Evolutionary conservation across 1,284 basidiomycete species (phyloP), one percentile per base, ranked within the genome.

Genomic region (Blastosporella zonata): DNA sequence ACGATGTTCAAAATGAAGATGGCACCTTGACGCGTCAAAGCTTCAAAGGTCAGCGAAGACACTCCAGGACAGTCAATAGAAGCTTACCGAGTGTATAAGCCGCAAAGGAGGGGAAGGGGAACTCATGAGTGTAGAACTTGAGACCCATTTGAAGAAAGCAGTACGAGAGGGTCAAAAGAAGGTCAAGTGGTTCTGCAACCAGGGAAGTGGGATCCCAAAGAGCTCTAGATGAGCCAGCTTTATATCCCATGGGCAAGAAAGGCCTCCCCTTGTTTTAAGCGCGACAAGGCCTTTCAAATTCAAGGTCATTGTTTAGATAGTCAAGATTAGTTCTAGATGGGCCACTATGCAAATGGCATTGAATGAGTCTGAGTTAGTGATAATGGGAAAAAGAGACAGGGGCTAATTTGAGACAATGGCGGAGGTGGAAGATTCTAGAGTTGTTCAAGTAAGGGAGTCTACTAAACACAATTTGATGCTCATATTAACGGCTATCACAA

Each of bases 1-100:
- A 47, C n/a, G n/a, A 46, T 27, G 34, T 62, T 50, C 13, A 50
- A 48, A 28, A 58, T n/a, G 33, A 54, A 57, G 9, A 59, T 55
- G 2, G 50, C 29, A 44, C 50, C 59, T 62, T 28, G 20, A 8
- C 29, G 9, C 17, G 9, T 9, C 20, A 33, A 18, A 22, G 20
- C 13, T 10, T 6, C 4, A 20, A 21, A 20, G 7, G 13, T 31
- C 29, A 31, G 29, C 13, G 13, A 13, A 31, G 13, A 31, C 9
- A 27, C 25, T 27, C 34, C 7, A 37, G 22, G 20, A 6, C 12
- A 37, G 13, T 2, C 2, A 2, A 37, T 12, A 2, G 21, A 12
- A 3, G 12, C 21, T 21, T 22, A 60, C 58, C 48, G n/a, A 58
- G 40, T 20, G 50, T 47, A 49, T 49, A 41, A 28, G 25, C 50